Evolutionary conservation across 441 rosid species (phyloP).

Genomic region (Gossypium davidsonii): DNA sequence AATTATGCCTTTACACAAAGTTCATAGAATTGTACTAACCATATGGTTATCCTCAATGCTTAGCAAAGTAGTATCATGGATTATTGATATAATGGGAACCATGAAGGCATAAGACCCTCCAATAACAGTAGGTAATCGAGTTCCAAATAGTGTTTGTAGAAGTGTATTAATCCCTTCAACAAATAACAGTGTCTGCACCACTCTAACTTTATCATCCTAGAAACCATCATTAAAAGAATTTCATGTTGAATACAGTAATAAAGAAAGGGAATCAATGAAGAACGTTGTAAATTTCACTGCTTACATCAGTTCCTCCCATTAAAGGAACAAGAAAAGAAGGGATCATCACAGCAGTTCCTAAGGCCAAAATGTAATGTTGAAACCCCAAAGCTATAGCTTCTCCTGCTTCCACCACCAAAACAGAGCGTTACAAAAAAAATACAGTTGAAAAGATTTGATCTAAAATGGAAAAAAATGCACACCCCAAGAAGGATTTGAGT

Average conservation of each 20-base stretch:
- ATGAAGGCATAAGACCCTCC: slow-evolving; percentile 97
- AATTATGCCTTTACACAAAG: too few species aligned
- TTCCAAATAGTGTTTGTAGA: slow-evolving; percentile 84
- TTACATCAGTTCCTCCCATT: slow-evolving; percentile 92
- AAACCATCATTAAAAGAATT: slow-evolving; percentile 15
- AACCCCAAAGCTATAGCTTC: slow-evolving; percentile 94
- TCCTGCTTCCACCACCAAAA: slow-evolving; percentile 41
- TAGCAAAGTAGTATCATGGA: slow-evolving; percentile 69
- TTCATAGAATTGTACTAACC: slow-evolving; percentile 43
- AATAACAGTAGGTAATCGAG: slow-evolving; percentile 84
- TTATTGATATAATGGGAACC: slow-evolving; percentile 91
- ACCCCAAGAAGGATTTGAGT: slow-evolving; percentile 99
- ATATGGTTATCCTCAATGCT: slow-evolving; percentile 61
- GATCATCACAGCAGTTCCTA: slow-evolving; percentile 98
- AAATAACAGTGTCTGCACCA: slow-evolving; percentile 86
- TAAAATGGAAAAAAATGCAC: not conserved
- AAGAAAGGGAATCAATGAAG: not conserved
- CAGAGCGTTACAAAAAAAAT: not conserved
- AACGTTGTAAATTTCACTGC: not conserved
- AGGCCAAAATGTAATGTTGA: slow-evolving; percentile 89
- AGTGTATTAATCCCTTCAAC: slow-evolving; percentile 92
- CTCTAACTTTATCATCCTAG: slow-evolving; percentile 96
- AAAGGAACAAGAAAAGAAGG: slow-evolving; percentile 94
- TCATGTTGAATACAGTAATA: too few species aligned
- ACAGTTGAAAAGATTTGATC: not conserved